phyloP scores from a whole-genome alignment of 2,329 filamentous ascomycete genomes.

The Nemania sp. region DNA sequence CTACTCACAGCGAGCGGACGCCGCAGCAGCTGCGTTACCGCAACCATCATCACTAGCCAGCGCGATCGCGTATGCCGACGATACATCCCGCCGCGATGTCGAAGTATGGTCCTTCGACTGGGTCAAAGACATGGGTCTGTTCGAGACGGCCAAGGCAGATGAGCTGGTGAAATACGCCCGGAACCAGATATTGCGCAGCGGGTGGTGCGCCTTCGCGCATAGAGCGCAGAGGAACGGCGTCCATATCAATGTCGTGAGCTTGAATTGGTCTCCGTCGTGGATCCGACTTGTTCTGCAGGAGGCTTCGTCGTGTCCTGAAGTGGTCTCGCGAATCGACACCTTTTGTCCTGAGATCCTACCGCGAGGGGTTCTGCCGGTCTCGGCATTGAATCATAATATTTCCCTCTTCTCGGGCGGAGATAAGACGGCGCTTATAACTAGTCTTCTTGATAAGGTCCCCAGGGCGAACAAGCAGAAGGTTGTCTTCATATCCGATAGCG shows the following conservation, averaged over 20 bases:
- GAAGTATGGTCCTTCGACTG: conserved; percentile 17
- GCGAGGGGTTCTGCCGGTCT: conserved; percentile 3
- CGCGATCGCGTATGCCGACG: conserved; percentile 12
- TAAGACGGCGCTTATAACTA: conserved; percentile 5
- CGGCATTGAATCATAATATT: conserved; percentile 5
- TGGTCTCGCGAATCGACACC: conserved; percentile 1
- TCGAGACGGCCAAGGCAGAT: conserved; percentile 7
- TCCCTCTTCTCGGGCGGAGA: conserved; percentile 19
- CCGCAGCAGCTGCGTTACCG: conserved; percentile 3
- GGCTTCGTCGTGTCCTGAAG: conserved; percentile 10
- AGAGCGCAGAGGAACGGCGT: conserved; percentile 4
- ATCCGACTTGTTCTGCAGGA: conserved; percentile 18
- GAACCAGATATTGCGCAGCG: conserved; percentile 19
- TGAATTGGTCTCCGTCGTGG: conserved; percentile 22
- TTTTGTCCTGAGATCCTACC: conserved; percentile 21
- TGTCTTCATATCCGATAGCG: conserved; percentile 19
- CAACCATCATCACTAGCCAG: conserved; percentile 11
- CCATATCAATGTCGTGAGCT: conserved; percentile 15
- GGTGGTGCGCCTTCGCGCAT: conserved; percentile 19
- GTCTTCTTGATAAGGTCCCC: not conserved
- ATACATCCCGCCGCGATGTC: conserved; percentile 13
- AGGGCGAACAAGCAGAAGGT: conserved; percentile 1
- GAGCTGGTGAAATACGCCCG: conserved; percentile 10
- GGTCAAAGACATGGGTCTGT: conserved; percentile 19
- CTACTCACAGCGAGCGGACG: conserved; percentile 12